Evolutionary conservation across 371 early-diverging fungal species (phyloP), one percentile per base, ranked within the genome.

Genomic region (Funneliformis caledonium): DNA sequence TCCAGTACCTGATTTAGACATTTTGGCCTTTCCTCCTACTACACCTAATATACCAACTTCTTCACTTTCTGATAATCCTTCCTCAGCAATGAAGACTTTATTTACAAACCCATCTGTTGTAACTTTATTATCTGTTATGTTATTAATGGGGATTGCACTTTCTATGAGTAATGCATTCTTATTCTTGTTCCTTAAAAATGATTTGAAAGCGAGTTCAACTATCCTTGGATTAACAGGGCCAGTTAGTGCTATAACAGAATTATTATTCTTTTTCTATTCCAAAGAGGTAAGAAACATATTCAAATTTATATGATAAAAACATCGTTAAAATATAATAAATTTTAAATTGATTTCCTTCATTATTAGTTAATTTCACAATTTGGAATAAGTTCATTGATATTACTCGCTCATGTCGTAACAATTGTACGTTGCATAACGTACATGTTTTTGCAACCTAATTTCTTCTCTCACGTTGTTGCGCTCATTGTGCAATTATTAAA

Each of bases 161-260:
- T 22, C 76, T 11, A 76, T 76, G 62, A 43, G 76, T 26, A 76
- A 76, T 45, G 14, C 76, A 61, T 76, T 76, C 42, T 60, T 76
- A 48, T 76, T 76, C 2, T 43, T 76, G 42, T 76, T 76, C 43
- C 48, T 76, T n/a, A 61, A 37, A 8, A 37, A 76, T 45, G 76
- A 76, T 48, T 62, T 76, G 43, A 6, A 60, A 76, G 76, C 76
- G 16, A 76, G 42, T 76, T 76, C 76, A 22, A 76, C 61, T 16
- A 45, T 76, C 43, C 61, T 76, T 60, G 76, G 76, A 19, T 61
- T 76, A 61, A 76, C 76, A n/a, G 76, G 76, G 12, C 76, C 76
- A 26, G 3, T 76, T 42, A 76, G 76, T 16, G 59, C 76, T 5
- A 0, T 76, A 22, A 60, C 76, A 2, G 76, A 76, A 47, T 48